Conservation (phyloP, 2,329 filamentous ascomycete species). For the Sordariomycetes sp. region DNA sequence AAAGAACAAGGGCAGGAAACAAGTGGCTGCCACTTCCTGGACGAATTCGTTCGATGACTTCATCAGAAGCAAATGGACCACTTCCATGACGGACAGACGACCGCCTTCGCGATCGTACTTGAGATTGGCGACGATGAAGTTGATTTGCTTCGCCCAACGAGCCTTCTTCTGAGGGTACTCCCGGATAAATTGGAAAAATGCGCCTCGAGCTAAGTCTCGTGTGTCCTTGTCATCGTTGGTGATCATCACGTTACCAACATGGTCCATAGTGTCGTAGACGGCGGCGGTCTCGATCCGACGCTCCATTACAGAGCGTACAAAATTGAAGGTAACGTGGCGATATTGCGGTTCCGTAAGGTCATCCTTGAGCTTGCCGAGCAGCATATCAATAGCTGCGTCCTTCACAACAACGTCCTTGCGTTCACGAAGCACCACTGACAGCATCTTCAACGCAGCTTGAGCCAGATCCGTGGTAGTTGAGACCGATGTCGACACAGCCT, state of each 20-base stretch:
- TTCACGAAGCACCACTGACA: constrained; percentile 78
- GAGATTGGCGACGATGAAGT: constrained; percentile 82
- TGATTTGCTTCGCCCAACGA: constrained; percentile 80
- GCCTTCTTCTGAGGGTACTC: constrained; percentile 91
- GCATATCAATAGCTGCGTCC: constrained; percentile 71
- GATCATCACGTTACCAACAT: constrained; percentile 86
- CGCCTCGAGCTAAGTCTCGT: constrained; percentile 76
- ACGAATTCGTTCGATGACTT: constrained; percentile 78
- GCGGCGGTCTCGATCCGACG: constrained; percentile 77
- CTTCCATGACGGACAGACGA: constrained; percentile 86
- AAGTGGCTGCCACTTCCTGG: constrained; percentile 70
- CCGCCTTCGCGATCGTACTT: constrained; percentile 85
- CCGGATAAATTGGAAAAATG: constrained; percentile 88
- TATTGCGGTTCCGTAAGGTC: constrained; percentile 90
- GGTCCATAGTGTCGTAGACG: constrained; percentile 86
- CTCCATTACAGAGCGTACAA: constrained; percentile 78
- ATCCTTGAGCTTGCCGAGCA: constrained; percentile 73
- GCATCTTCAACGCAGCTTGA: constrained; percentile 80
- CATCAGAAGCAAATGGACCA: constrained; percentile 73
- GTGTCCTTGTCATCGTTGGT: constrained; percentile 88
- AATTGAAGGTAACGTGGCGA: constrained; percentile 90
- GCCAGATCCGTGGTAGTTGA: constrained; percentile 76
- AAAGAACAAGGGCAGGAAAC: constrained; percentile 81
- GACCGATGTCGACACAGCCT: constrained; percentile 65
- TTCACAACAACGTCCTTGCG: constrained; percentile 66